phyloP scores from a whole-genome alignment of 192 early-diverging fungal species.

The Gamsiella multidivaricata region DNA sequence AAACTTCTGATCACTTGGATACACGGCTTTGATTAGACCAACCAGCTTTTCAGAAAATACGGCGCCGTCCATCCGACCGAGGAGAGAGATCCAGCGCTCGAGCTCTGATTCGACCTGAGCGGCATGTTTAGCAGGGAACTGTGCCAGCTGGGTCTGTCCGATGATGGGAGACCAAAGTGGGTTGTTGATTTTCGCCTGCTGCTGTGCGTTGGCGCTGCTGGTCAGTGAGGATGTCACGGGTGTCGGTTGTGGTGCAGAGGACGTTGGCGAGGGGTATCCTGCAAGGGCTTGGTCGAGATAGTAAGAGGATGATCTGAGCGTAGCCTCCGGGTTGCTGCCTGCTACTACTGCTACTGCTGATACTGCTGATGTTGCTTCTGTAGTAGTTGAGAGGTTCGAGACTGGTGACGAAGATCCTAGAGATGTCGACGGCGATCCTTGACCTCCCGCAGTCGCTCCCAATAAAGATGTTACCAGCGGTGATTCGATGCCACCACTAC shows the following conservation, averaged over 20 bases:
- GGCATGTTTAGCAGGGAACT: conserved; percentile 23
- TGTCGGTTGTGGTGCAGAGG: conserved; percentile 1
- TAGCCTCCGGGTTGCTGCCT: too few species aligned
- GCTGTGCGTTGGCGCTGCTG: not conserved
- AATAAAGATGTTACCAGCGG: not conserved
- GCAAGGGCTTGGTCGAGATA: conserved; percentile 27
- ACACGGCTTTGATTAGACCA: conserved; percentile 36
- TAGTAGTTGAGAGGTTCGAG: too few species aligned
- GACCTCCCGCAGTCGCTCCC: not conserved
- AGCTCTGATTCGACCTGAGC: conserved; percentile 20
- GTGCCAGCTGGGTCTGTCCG: conserved; percentile 25
- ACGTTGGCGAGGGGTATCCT: conserved; percentile 1
- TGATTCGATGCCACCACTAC: conserved; percentile 1
- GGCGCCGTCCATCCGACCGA: conserved; percentile 30
- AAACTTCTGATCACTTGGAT: conserved; percentile 51
- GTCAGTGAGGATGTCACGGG: not conserved
- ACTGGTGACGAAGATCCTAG: too few species aligned
- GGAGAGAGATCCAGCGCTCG: conserved; percentile 32
- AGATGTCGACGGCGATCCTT: not conserved
- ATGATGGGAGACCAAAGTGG: conserved; percentile 48
- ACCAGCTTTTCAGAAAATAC: conserved; percentile 30
- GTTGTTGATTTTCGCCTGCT: conserved; percentile 30
- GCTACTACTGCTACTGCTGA: too few species aligned
- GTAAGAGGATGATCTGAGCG: conserved; percentile 6
- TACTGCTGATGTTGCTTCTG: not conserved